Conservation (phyloP, 805 yeast genomes). For the Hanseniaspora occidentalis region DNA sequence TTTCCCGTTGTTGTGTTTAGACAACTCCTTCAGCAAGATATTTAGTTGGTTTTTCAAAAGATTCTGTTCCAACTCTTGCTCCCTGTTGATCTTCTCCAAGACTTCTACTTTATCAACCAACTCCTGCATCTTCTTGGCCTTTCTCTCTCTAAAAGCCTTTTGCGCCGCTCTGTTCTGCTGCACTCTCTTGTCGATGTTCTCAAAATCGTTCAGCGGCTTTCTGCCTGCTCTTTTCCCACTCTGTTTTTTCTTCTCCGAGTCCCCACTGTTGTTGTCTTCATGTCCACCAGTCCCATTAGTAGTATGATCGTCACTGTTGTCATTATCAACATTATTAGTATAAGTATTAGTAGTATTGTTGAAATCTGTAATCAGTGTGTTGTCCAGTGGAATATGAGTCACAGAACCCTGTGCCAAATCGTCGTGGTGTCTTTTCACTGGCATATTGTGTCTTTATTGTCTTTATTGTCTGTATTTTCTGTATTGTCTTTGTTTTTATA, state of each 20-base stretch:
- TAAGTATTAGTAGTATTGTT: no score
- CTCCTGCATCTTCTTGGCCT: constrained; percentile 76
- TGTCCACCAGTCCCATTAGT: no score
- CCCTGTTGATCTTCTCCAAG: constrained; percentile 60
- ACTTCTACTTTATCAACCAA: constrained; percentile 64
- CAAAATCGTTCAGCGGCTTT: constrained; percentile 59
- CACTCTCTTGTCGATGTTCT: constrained; percentile 79
- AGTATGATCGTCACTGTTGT: no score
- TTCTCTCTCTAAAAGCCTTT: constrained; percentile 89
- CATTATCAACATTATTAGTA: no score
- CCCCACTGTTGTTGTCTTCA: neutral
- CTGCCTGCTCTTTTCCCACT: constrained; percentile 53
- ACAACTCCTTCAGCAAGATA: constrained; percentile 27
- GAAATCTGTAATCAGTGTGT: no score
- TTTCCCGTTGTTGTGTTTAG: neutral
- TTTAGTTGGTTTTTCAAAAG: constrained; percentile 66
- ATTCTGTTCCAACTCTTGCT: constrained; percentile 59
- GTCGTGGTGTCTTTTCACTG: no score
- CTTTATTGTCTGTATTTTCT: no score
- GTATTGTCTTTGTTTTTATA: no score
- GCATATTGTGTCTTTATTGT: no score
- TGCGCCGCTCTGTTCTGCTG: constrained; percentile 99
- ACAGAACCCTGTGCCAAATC: no score
- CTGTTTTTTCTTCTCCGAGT: no score
- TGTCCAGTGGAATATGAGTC: no score